A percentile compares a stretch with the other conserved stretches of the same genome.
phyloP scores from a whole-genome alignment of 2,329 filamentous ascomycete species.

The Nemania sp. region DNA sequence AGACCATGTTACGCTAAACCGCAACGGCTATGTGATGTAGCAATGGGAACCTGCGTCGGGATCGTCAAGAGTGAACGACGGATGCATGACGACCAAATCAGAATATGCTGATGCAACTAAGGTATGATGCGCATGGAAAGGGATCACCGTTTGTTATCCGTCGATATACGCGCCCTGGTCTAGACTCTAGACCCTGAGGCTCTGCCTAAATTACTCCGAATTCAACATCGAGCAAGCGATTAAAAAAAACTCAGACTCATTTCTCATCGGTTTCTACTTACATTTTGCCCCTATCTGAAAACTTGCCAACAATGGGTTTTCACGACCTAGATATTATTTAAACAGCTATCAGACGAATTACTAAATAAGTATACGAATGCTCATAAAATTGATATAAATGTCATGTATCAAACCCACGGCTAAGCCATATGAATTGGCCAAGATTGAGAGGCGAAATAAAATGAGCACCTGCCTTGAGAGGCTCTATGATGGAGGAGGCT shows the following conservation, averaged over 20 bases:
- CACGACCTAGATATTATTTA: too few relatives aligned
- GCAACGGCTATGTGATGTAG: too few relatives aligned
- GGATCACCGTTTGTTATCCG: conserved; percentile 3
- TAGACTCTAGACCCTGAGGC: conserved; percentile 17
- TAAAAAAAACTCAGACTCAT: neutral
- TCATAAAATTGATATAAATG: too few relatives aligned
- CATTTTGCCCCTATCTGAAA: too few relatives aligned
- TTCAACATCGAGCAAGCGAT: neutral
- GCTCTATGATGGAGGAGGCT: neutral
- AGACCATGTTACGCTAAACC: too few relatives aligned
- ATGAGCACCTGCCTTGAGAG: neutral
- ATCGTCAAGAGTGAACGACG: neutral
- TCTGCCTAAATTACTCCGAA: conserved; percentile 4
- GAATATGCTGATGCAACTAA: neutral
- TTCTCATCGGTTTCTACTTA: too few relatives aligned
- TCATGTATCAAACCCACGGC: conserved; percentile 10
- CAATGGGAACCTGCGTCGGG: neutral
- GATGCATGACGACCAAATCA: conserved; percentile 1
- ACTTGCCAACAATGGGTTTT: too few relatives aligned
- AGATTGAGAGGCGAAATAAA: neutral
- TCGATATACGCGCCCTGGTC: too few relatives aligned
- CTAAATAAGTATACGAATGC: too few relatives aligned
- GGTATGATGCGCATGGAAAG: conserved; percentile 9
- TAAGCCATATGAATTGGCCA: neutral
- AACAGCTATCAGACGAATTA: too few relatives aligned